Conservation (phyloP, 768 basidiomycete species). For the Strobilomyces echinocephalus region DNA sequence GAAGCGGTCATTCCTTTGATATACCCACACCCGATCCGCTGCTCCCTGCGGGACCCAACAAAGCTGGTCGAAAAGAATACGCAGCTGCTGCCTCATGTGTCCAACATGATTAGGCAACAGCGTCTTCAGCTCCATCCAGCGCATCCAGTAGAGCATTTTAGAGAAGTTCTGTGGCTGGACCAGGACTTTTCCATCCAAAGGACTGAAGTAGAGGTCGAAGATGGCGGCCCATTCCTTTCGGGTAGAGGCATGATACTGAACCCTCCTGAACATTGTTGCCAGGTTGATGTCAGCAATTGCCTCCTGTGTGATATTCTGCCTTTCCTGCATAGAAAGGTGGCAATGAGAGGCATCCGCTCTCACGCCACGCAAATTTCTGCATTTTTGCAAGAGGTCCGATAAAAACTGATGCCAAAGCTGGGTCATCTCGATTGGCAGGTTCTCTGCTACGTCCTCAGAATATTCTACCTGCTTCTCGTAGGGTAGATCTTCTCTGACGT, state of each 20-base stretch:
- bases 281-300: neutral
- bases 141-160: conserved; percentile 1
- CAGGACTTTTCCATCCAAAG: neutral
- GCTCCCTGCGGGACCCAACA: conserved; percentile 1
- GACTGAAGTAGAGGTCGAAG: neutral
- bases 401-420: conserved; percentile 3
- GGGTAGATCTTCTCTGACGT: neutral
- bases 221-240: neutral
- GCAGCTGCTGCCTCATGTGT: neutral
- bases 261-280: neutral
- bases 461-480: conserved; percentile 2
- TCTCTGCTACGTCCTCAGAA: neutral
- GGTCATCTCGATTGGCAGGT: neutral
- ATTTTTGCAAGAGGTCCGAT: neutral
- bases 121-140: conserved; percentile 1
- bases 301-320: neutral
- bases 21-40: neutral
- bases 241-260: neutral
- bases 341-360: neutral
- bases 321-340: neutral
- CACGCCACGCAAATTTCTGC: neutral
- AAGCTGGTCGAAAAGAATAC: neutral
- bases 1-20: neutral
- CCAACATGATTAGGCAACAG: neutral
- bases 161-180: conserved; percentile 1